Base-by-base conservation (phyloP, 768 basidiomycete species). In the Erythrobasidium yunnanense region DNA sequence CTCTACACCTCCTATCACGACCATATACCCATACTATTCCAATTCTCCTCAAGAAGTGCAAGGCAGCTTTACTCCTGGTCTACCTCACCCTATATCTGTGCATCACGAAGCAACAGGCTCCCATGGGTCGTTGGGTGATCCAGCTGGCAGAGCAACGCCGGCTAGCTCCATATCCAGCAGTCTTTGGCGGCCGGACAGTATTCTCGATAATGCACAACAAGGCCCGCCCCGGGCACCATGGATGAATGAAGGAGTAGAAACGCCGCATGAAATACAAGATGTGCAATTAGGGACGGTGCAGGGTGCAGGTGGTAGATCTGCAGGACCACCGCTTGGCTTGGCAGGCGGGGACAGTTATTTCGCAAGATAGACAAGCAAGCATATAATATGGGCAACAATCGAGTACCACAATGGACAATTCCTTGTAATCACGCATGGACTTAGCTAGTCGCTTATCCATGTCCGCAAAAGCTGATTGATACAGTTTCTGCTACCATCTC, bases 211-310 rank as follows among this genome's bases (percentile, higher is more conserved):
- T 25, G 49, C 49, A 23, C 11, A 51, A 23, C 49, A 51, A 51
- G 17, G 23, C 11, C 49, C 11, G 11, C 49, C 11, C 22, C 29
- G 52, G 18, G 22, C 47, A 23, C 23, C 47, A n/a, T 63, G 47
- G 47, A 18, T 51, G 3, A 63, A 51, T 38, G 47, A 22, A 18
- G 60, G 60, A 7, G 22, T 46, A 17, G 57, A 62, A 32, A 62
- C 60, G 25, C 60, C 60, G 32, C 20, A 30, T 51, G 60, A 63
- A 23, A 49, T 63, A 25, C 60, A 63, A 25, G 60, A 63, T 49
- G 60, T 63, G 4, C 60, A 63, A 27, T 25, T 63, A 20, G 60
- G 60, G 22, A 15, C 25, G 17, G 34, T 11, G 42, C n/a, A 29
- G 32, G 54, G 54, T 20, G 54, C 54, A 22, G 54, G 30, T 22